phyloP scores from a whole-genome alignment of 768 basidiomycete species.

The Tricholomella constricta region DNA sequence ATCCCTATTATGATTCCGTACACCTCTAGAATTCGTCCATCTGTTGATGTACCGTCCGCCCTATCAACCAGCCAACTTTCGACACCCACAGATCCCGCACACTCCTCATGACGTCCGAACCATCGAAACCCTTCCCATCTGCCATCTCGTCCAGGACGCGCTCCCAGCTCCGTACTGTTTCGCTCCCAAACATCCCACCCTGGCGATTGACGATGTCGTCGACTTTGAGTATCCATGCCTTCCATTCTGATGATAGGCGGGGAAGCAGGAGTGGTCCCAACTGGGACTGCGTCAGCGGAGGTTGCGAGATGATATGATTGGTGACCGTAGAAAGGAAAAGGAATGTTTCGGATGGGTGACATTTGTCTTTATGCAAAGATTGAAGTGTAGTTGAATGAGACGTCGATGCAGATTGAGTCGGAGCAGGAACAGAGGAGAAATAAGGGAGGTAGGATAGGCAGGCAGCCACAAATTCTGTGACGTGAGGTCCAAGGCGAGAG shows the following conservation, averaged over 20 bases:
- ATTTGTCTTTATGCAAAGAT: constrained; percentile 60
- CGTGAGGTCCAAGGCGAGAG: constrained; percentile 72
- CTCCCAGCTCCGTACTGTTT: constrained; percentile 71
- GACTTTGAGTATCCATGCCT: constrained; percentile 70
- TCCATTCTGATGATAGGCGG: constrained; percentile 75
- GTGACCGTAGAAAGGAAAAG: constrained; percentile 69
- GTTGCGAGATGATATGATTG: constrained; percentile 67
- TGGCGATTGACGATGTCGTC: constrained; percentile 70
- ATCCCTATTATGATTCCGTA: background rate
- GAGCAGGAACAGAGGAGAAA: constrained; percentile 61
- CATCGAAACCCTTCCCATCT: constrained; percentile 44
- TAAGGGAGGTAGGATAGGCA: constrained; percentile 85
- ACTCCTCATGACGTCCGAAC: constrained; percentile 37
- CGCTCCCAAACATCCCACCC: constrained; percentile 79
- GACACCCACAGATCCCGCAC: constrained; percentile 65
- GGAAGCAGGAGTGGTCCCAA: constrained; percentile 60
- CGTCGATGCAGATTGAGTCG: constrained; percentile 23
- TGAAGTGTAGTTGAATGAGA: constrained; percentile 47
- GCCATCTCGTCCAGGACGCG: constrained; percentile 68
- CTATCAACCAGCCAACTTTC: constrained; percentile 81
- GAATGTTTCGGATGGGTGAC: constrained; percentile 76
- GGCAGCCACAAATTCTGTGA: constrained; percentile 74
- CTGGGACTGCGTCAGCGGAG: constrained; percentile 61
- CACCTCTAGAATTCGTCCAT: constrained; percentile 36
- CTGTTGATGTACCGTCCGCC: constrained; percentile 38